Base-by-base conservation (phyloP, 2,329 filamentous ascomycete genomes). In the Fusarium sp. region DNA sequence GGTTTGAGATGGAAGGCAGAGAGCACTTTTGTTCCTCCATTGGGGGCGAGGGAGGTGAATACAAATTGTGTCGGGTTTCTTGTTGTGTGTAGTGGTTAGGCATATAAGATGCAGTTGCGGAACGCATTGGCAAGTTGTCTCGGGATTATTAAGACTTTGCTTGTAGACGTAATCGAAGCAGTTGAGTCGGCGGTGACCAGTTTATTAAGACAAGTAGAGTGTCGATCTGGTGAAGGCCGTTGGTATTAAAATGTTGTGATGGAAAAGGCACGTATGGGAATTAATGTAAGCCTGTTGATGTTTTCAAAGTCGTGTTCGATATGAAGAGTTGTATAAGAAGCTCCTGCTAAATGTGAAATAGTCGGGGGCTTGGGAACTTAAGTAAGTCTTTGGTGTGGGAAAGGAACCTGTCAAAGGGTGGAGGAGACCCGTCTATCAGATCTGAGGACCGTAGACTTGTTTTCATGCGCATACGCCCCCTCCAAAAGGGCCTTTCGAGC, bases 1-100 rank as follows among this genome's bases (percentile, higher is more conserved):
- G 87, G 80, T 94, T 95, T 40, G 94, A 97, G 80, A 98, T 98
- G 42, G 95, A 97, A 22, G 95, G 95, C 62, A 98, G 85, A 53
- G 94, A 97, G 77, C 92, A 96, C 82, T 91, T 95, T 73, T 89
- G 84, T 77, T 94, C 91, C 75, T 94, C 92, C 79, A 92, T 90
- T 45, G 91, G 91, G 66, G 91, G 91, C 73, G 91, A 94, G 32
- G 91, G 91, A 58, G 91, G 91, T 54, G 90, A 87, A 76, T 90
- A 88, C 51, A 88, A 88, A 57, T 85, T 84, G 66, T 81, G 81
- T 60, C 80, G 75, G 73, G 60, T 54, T 65, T 65, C 60, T 53
- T 73, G 69, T 42, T 72, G 69, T 59, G 66, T 46, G 65, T 76
- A 72, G 24, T 75, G 73, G 44, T 61, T 75, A 71, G 78, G 73